These are phyloP conservation scores for Monoraphidium neglectum DNA, from an alignment of 139 green algal species.

Conservation along the genomic window DNA sequence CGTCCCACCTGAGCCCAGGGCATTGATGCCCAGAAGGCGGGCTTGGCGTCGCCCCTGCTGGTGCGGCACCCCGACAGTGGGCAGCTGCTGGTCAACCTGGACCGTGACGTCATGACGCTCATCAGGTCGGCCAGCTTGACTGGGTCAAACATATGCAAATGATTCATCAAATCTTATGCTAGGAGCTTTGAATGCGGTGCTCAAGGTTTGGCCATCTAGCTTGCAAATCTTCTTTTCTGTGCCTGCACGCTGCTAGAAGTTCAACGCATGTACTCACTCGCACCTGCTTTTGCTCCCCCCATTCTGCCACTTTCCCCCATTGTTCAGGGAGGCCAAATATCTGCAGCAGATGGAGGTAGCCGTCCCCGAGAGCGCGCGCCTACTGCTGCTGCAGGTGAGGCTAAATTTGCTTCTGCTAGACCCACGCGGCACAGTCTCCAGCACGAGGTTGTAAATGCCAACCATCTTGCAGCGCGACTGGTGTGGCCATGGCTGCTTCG, in stretches of 20 bases:
- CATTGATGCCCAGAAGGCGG: conserved; percentile 74
- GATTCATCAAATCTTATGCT: no score
- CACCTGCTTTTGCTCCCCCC: no score
- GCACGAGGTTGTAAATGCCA: no score
- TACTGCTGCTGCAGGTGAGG: conserved; percentile 82
- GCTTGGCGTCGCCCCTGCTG: conserved; percentile 83
- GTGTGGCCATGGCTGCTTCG: no score
- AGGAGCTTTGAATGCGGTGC: no score
- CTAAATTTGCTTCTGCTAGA: no score
- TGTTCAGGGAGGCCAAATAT: conserved; percentile 79
- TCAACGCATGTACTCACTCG: no score
- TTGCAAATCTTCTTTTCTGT: no score
- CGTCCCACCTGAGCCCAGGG: conserved; percentile 3
- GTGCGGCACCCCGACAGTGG: conserved; percentile 80
- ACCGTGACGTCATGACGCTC: conserved; percentile 88
- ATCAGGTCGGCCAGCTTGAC: conserved; percentile 48
- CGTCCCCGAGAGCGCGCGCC: conserved; percentile 79
- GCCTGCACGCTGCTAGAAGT: no score
- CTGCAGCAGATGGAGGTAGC: conserved; percentile 84
- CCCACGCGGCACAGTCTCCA: no score
- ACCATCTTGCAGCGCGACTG: not conserved
- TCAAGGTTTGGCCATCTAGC: no score
- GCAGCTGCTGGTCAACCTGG: conserved; percentile 87
- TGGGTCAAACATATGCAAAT: no score
- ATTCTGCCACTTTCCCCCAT: not conserved